Base-by-base conservation (phyloP, 2,329 filamentous ascomycete genomes). In the Colletotrichum caudatum region DNA sequence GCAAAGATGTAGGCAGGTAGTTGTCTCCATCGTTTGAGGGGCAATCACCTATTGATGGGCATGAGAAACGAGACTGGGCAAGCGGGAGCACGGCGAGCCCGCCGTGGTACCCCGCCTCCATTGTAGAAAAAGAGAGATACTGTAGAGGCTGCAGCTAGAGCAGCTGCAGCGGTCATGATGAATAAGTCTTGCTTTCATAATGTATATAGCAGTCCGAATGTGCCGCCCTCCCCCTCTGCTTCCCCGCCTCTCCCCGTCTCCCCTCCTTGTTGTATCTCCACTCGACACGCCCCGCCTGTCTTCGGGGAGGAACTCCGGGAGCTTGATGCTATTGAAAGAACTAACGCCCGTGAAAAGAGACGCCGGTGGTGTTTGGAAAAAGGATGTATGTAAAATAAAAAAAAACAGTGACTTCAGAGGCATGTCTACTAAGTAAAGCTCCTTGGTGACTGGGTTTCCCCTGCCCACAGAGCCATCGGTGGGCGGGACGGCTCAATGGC, bases 401-500 rank as follows among this genome's bases (percentile, higher is more conserved):
- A 53, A 9, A 20, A 23, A 1, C n/a, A 12, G 44, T 23, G 2
- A 9, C 20, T 48, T 4, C 46, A 50, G 18, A 29, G 59, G 20
- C 33, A 39, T 29, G 3, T 62, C 59, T 51, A 62, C 11, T 39
- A 8, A 8, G 11, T 39, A 33, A 61, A 61, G 33, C 16, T 48
- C 16, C 18, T 26, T 5, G 14, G 26, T 5, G 50, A 9, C 9
- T 26, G 26, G 26, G n/a, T 3, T 18, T 35, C 37, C n/a, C 33
- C n/a, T 3, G 39, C 26, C 46, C 57, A 5, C 9, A 46, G 12
- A 46, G 8, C 5, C 33, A n/a, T 18, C 54, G 6, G 35, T 18
- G 44, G 3, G 35, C 7, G 44, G 44, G 20, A 46, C 20, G n/a
- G n/a, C 6, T 87, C 81, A 98, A 83, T 99, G 95, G 81, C 96